Base-by-base conservation (phyloP, 257 asterid genomes). In the Fraxinus anomala region DNA sequence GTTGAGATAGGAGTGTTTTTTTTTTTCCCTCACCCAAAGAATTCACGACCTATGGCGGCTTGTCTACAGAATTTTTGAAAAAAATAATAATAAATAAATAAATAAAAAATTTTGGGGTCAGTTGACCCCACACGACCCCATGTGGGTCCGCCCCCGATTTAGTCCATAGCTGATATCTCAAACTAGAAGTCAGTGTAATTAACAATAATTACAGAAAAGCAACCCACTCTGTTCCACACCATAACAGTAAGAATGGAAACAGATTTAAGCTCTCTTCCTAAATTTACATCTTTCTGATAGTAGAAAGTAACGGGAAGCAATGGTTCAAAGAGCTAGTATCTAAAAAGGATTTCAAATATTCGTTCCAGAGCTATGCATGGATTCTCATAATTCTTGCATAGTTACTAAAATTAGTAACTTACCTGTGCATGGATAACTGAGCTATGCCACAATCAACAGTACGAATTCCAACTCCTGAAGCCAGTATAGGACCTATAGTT, bases 361-460 rank as follows among this genome's bases (percentile, higher is more conserved):
- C 23, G 9, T 59, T 21, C 67, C 30, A 59, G 16, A 6, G 67
- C 13, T 23, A 4, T 23, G 26, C 26, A 21, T n/a, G 67, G 26
- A 23, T 7, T 59, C 30, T 21, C 67, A 56, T n/a, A 16, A 59
- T 59, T 59, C 16, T 21, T 21, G 67, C 16, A 59, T 7, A 8
- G 67, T 59, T 59, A 21, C 4, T 59, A 8, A n/a, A 59, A 26
- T 21, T 59, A 9, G 31, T n/a, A 7, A 73, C 77, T 78, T 74
- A 91, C 97, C 99, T 93, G 89, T 96, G 99, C 99, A 96, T 93
- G 83, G 99, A 96, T 72, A 93, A 88, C 89, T 96, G 99, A 75
- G 99, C 89, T 73, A 96, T 96, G 86, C 99, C 99, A 87, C 98
- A 93, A 90, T 96, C 97, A 79, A 96, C 97, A 17, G 98, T 93